A percentile compares a stretch with the other conserved stretches of the same genome.
Evolutionary conservation across 495 filamentous ascomycete species (phyloP).

Genomic region (Penicillium lagena): DNA sequence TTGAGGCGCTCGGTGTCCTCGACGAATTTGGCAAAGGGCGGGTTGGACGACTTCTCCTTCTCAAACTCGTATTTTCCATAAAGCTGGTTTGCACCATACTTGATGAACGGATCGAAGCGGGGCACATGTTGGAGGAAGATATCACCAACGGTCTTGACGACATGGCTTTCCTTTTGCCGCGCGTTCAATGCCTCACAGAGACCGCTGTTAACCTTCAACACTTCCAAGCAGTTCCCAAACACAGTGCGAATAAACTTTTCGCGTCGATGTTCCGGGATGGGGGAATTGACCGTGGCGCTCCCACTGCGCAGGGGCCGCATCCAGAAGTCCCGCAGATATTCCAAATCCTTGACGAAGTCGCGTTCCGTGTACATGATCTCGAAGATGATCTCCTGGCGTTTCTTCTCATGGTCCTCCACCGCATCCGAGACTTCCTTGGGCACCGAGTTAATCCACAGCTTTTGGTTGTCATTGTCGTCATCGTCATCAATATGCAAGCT

Average conservation of each 20-base stretch:
- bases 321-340: conserved; percentile 98
- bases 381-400: conserved; percentile 95
- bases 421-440: conserved; percentile 89
- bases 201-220: conserved; percentile 80
- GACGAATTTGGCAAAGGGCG: conserved; percentile 82
- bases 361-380: conserved; percentile 98
- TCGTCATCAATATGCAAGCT: conserved; percentile 71
- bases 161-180: conserved; percentile 80
- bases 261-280: conserved; percentile 80
- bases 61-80: conserved; percentile 98
- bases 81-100: conserved; percentile 92
- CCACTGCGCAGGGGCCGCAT: conserved; percentile 78
- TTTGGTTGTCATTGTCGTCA: conserved; percentile 90
- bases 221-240: conserved; percentile 93
- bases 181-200: conserved; percentile 84
- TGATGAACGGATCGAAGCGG: conserved; percentile 91
- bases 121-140: conserved; percentile 91
- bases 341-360: conserved; percentile 98
- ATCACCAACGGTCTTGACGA: conserved; percentile 87
- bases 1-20: conserved; percentile 95
- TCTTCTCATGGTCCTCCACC: conserved; percentile 86
- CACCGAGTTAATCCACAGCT: conserved; percentile 98
- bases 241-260: conserved; percentile 91
- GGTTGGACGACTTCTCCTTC: conserved; percentile 84
- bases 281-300: conserved; percentile 61